Percentiles rank a stretch among this genome's conserved stretches.
Evolutionary conservation across 2,329 filamentous ascomycete genomes (phyloP).

Genomic region (Leptographium radiaticola): DNA sequence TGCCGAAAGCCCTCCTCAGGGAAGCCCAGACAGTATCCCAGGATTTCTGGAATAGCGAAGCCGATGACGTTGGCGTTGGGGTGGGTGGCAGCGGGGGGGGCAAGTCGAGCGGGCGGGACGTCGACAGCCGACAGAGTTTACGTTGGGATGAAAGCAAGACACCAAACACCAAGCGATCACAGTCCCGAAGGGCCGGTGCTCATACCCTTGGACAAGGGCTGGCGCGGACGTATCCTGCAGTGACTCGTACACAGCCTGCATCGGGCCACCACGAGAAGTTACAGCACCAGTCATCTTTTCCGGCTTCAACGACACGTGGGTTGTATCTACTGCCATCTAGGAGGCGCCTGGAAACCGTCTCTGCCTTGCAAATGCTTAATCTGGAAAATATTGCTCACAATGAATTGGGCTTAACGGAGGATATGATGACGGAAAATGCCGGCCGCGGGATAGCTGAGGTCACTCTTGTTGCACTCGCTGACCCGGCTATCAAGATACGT

Average conservation of each 20-base stretch:
- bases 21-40: constrained; percentile 20
- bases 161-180: constrained; percentile 33
- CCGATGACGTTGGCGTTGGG: constrained; percentile 35
- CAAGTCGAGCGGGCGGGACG: constrained; percentile 34
- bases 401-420: constrained; percentile 75
- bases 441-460: constrained; percentile 81
- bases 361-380: constrained; percentile 75
- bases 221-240: constrained; percentile 32
- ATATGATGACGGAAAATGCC: constrained; percentile 85
- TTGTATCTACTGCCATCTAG: constrained; percentile 43
- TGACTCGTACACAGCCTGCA: constrained; percentile 14
- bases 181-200: constrained; percentile 43
- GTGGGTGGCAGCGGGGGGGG: constrained; percentile 25
- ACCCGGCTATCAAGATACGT: constrained; percentile 45
- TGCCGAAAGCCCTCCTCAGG: constrained; percentile 13
- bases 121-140: constrained; percentile 35
- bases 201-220: constrained; percentile 25
- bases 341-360: constrained; percentile 48
- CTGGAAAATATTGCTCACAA: constrained; percentile 83
- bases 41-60: constrained; percentile 63
- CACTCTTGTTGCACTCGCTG: constrained; percentile 54
- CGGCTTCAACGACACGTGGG: constrained; percentile 19
- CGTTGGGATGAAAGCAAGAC: constrained; percentile 41
- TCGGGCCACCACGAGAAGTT: neutral
- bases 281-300: constrained; percentile 8